These are phyloP conservation scores for Linum tenue DNA, from an alignment of 345 rosid genomes.

Conservation along the genomic window DNA sequence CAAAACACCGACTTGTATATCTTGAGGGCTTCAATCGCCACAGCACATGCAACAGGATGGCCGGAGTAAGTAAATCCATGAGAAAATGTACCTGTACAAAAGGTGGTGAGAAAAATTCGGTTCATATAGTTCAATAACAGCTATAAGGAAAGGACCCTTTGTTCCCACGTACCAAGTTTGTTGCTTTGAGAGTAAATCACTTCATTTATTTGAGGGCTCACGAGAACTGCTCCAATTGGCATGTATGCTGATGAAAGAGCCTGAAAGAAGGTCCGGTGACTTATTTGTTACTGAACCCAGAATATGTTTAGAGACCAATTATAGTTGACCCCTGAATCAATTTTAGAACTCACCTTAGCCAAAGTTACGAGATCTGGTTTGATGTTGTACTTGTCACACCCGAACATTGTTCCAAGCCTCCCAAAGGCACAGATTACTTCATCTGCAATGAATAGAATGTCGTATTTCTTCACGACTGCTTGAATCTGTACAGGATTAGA, in stretches of 20 bases:
- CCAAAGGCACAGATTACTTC: conserved; percentile 99
- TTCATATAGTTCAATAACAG: not conserved
- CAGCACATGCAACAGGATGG: conserved; percentile 92
- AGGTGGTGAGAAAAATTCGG: conserved; percentile 7
- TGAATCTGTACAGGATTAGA: conserved; percentile 49
- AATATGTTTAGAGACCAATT: not conserved
- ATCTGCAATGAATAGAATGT: conserved; percentile 81
- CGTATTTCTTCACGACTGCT: conserved; percentile 82
- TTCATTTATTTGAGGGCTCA: conserved; percentile 77
- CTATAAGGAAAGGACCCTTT: not conserved
- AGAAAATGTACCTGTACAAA: conserved; percentile 51
- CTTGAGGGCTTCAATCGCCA: conserved; percentile 68
- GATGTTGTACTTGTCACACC: conserved; percentile 83
- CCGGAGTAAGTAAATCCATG: conserved; percentile 98
- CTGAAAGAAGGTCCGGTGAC: conserved; percentile 25
- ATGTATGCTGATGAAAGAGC: conserved; percentile 87
- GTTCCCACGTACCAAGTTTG: conserved; percentile 56
- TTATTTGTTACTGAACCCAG: conserved; percentile 5
- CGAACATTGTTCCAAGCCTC: conserved; percentile 92
- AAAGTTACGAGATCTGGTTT: conserved; percentile 81
- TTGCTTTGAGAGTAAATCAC: conserved; percentile 89
- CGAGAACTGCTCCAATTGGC: conserved; percentile 91
- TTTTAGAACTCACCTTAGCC: conserved; percentile 58
- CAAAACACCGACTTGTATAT: conserved; percentile 48
- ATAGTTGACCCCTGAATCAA: too few species aligned